Evolutionary conservation across 306 rosid genomes (phyloP).

Genomic region (Alnus glutinosa): DNA sequence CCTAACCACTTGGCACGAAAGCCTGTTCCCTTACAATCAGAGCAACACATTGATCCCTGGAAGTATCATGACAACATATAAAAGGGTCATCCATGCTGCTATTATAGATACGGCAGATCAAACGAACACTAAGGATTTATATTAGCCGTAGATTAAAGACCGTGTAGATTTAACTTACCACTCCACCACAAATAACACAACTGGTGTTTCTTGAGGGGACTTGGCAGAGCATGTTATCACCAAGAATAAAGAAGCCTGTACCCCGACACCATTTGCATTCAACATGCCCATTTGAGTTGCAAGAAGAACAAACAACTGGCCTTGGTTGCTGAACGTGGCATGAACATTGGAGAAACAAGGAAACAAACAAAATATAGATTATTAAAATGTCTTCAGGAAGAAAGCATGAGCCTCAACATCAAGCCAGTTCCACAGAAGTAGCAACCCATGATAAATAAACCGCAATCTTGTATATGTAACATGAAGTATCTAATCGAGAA

Average conservation of each 20-base stretch:
- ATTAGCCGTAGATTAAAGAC: not conserved
- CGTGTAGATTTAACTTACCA: slow-evolving; percentile 45
- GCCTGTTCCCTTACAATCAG: slow-evolving; percentile 64
- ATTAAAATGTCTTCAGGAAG: slow-evolving; percentile 8
- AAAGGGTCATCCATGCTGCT: not conserved
- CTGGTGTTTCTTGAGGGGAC: slow-evolving; percentile 84
- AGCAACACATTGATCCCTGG: slow-evolving; percentile 58
- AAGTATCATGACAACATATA: not conserved
- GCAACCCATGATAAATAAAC: not conserved
- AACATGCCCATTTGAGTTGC: slow-evolving; percentile 72
- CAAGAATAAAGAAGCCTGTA: slow-evolving; percentile 89
- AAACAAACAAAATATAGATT: slow-evolving; percentile 13
- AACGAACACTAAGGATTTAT: not conserved
- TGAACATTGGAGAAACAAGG: slow-evolving; percentile 23
- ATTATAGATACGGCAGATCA: not conserved
- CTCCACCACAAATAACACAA: slow-evolving; percentile 79
- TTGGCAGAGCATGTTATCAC: slow-evolving; percentile 97
- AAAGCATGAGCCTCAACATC: slow-evolving; percentile 4
- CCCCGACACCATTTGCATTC: slow-evolving; percentile 96
- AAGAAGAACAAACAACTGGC: slow-evolving; percentile 81
- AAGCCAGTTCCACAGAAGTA: not conserved
- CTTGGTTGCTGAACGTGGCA: slow-evolving; percentile 75
- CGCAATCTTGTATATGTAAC: not conserved
- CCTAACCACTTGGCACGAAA: slow-evolving; percentile 79
- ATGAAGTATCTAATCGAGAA: not conserved